Evolutionary conservation across 1,284 basidiomycete genomes (phyloP).

Genomic region (Puccinia coronata): DNA sequence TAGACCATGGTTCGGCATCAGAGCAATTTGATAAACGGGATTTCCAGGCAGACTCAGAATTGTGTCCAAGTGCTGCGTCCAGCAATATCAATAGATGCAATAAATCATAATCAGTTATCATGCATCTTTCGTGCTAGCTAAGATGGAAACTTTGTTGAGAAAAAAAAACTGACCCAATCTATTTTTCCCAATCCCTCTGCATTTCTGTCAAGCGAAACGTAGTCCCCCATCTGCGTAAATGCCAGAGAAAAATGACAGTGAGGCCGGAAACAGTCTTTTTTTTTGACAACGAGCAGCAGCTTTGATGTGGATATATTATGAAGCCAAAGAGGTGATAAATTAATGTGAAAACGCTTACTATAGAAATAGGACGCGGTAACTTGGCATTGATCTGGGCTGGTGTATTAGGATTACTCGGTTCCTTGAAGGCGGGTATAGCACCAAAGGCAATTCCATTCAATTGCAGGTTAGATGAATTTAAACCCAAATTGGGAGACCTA

Average conservation of each 20-base stretch:
- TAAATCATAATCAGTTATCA: not conserved
- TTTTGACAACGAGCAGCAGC: no score
- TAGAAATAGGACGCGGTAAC: slow-evolving; percentile 39
- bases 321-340: not conserved
- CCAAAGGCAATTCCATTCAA: slow-evolving; percentile 44
- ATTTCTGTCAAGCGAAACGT: slow-evolving; percentile 28
- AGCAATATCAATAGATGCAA: not conserved
- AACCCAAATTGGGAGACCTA: slow-evolving; percentile 24
- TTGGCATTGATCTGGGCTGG: slow-evolving; percentile 43
- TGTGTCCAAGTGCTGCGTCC: slow-evolving; percentile 19
- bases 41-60: slow-evolving; percentile 31
- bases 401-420: slow-evolving; percentile 36
- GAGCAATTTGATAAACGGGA: slow-evolving; percentile 41
- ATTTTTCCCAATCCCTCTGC: slow-evolving; percentile 32
- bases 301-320: not conserved
- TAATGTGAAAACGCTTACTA: slow-evolving; percentile 24
- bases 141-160: no score
- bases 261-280: not conserved
- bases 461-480: slow-evolving; percentile 40
- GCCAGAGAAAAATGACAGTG: not conserved
- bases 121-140: no score
- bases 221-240: slow-evolving; percentile 34
- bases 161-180: slow-evolving; percentile 27
- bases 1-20: slow-evolving; percentile 42
- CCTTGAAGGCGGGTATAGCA: slow-evolving; percentile 43